These are phyloP conservation scores for Vanderwaltozyma tropicalis DNA, from an alignment of 805 yeast species.

Conservation along the genomic window DNA sequence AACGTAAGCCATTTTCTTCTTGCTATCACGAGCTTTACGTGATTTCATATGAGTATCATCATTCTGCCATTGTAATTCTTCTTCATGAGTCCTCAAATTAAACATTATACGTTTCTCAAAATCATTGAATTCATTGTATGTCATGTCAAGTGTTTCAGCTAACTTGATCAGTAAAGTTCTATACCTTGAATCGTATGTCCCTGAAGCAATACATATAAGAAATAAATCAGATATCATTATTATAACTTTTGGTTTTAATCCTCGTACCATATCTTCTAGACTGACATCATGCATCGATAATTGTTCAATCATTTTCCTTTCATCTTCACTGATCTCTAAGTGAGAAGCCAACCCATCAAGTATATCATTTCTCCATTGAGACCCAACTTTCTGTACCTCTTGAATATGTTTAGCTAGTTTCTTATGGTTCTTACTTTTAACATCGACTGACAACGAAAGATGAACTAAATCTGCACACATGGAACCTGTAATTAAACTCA, in stretches of 20 bases:
- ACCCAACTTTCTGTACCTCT: constrained; percentile 62
- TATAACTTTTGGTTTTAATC: constrained; percentile 40
- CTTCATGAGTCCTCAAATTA: constrained; percentile 80
- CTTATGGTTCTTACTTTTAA: constrained; percentile 31
- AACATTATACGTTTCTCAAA: constrained; percentile 87
- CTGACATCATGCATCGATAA: constrained; percentile 78
- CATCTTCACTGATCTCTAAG: constrained; percentile 62
- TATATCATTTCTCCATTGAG: constrained; percentile 70
- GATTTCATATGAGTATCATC: constrained; percentile 57
- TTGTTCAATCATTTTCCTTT: constrained; percentile 76
- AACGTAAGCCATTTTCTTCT: constrained; percentile 67
- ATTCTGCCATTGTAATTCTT: constrained; percentile 62
- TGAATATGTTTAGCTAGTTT: constrained; percentile 51
- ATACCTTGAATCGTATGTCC: constrained; percentile 81
- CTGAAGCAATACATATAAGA: constrained; percentile 65
- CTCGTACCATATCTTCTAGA: constrained; percentile 55
- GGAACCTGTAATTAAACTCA: constrained; percentile 61
- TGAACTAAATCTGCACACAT: constrained; percentile 73
- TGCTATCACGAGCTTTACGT: constrained; percentile 53
- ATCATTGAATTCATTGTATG: constrained; percentile 60
- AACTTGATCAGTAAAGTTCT: constrained; percentile 61
- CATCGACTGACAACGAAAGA: constrained; percentile 39
- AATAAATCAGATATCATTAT: constrained; percentile 81
- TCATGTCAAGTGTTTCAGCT: constrained; percentile 48
- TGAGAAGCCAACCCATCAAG: constrained; percentile 67